Base-by-base conservation (phyloP, 306 rosid species). In the Begonia masoniana region DNA sequence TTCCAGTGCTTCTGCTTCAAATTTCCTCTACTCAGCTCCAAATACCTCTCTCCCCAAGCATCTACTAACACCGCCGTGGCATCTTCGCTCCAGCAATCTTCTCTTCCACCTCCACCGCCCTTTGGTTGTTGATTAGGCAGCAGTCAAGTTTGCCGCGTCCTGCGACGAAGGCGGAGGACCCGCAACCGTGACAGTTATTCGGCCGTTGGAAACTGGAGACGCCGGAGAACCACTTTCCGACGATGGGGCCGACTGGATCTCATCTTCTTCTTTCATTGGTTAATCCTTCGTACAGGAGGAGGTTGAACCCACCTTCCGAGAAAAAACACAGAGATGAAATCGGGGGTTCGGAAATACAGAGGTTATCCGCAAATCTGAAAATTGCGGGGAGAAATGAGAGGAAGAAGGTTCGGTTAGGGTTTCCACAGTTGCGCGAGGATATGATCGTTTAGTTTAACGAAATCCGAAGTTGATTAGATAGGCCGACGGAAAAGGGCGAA, bases 1-100 rank as follows among this genome's bases (percentile, higher is more conserved):
- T 76, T 81, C 99, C 99, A 92, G 76, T 92, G 96, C 73, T 79
- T 87, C 70, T 92, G 99, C 71, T 87, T 92, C 81, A 92, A 74
- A 69, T 92, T 92, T 47, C 96, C 99, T 21, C 99, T 67, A 68
- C 96, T 92, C 48, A 92, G 88, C 66, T 92, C 89, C 53, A 92
- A 49, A 47, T 87, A 92, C 77, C 99, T 73, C 70, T 87, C 99
- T 10, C 99, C 99, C 99, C 96, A 92, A 39, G 99, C 96, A 24
- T 86, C 96, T 47, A 92, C 83, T 80, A 92, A 66, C 62, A 92
- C 95, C 55, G 87, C 76, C 55, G 99, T 92, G 41, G 96, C 96
- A 9, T 78, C 82, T 55, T 92, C 96, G 68, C 96, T 87, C 99
- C 99, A 92, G 55, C 99, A 92, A 71, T 92, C 99, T 55, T 92